Conservation (phyloP, 202 grass and related monocot species). For the Panicum virgatum region DNA sequence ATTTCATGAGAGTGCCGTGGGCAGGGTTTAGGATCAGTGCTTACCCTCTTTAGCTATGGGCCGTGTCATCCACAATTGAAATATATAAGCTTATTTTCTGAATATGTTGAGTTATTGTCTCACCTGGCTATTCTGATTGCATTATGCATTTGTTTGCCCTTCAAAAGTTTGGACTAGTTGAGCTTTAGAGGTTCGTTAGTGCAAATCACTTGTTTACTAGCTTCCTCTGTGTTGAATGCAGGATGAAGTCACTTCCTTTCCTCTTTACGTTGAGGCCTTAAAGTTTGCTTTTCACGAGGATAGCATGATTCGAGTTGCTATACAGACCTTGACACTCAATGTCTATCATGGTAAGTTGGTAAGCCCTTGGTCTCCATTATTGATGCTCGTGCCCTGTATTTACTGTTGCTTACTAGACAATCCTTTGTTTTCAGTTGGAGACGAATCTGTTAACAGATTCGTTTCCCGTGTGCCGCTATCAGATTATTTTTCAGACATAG, state of each 20-base stretch:
- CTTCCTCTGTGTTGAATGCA: constrained; percentile 42
- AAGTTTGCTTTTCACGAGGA: constrained; percentile 98
- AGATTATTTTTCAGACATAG: constrained; percentile 87
- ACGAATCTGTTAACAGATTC: constrained; percentile 92
- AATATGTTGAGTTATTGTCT: constrained; percentile 18
- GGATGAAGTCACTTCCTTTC: constrained; percentile 94
- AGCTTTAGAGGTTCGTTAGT: background rate
- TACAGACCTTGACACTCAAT: constrained; percentile 97
- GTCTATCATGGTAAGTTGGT: constrained; percentile 98
- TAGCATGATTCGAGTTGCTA: constrained; percentile 88
- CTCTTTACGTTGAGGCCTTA: constrained; percentile 92
- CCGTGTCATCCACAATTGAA: background rate
- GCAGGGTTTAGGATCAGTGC: background rate
- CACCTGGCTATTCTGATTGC: background rate
- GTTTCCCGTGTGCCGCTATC: constrained; percentile 65
- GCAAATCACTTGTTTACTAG: constrained; percentile 20
- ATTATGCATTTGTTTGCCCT: background rate
- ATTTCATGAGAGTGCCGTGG: background rate
- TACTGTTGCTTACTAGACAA: constrained; percentile 33
- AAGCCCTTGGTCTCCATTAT: constrained; percentile 46
- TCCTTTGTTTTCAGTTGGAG: constrained; percentile 83
- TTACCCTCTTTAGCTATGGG: background rate
- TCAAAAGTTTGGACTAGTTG: background rate
- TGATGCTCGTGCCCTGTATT: constrained; percentile 8
- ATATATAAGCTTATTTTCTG: background rate